Conservation (phyloP, 148 eudicot genomes). For the Chenopodium suecicum region DNA sequence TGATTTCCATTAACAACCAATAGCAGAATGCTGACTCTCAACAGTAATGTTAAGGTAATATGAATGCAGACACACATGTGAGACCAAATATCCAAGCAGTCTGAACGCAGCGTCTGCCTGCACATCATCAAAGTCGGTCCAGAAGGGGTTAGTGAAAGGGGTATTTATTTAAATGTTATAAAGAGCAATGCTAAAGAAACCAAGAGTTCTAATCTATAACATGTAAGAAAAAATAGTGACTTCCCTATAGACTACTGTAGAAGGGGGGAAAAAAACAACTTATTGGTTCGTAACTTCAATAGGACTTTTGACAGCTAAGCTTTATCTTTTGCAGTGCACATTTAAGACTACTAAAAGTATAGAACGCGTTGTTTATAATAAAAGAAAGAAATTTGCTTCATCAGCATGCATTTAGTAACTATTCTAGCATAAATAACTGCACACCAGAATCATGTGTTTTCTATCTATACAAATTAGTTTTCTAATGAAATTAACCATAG, state of each 20-base stretch:
- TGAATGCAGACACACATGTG: constrained; percentile 42
- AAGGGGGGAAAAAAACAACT: not conserved
- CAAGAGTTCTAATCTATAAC: not conserved
- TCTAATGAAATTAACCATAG: not conserved
- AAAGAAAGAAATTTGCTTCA: not conserved
- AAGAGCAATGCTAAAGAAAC: not conserved
- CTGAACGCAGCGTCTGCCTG: constrained; percentile 91
- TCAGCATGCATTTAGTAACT: not conserved
- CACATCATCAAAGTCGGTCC: constrained; percentile 17
- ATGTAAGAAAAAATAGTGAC: not conserved
- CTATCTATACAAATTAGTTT: not conserved
- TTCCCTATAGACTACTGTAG: not conserved
- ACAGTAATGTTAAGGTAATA: not conserved
- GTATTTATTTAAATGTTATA: not conserved
- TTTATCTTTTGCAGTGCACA: not conserved
- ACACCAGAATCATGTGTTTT: not conserved
- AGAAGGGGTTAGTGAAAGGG: not conserved
- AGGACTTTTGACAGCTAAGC: not conserved
- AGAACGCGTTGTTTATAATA: not conserved
- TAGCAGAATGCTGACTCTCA: not conserved
- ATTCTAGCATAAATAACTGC: not conserved
- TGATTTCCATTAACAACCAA: not conserved
- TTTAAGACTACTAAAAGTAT: not conserved
- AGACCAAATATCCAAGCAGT: constrained; percentile 67
- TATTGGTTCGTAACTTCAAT: not conserved